These are phyloP conservation scores for Tetracentron sinense DNA, from an alignment of 164 flowering plant genomes.

Conservation along the genomic window DNA sequence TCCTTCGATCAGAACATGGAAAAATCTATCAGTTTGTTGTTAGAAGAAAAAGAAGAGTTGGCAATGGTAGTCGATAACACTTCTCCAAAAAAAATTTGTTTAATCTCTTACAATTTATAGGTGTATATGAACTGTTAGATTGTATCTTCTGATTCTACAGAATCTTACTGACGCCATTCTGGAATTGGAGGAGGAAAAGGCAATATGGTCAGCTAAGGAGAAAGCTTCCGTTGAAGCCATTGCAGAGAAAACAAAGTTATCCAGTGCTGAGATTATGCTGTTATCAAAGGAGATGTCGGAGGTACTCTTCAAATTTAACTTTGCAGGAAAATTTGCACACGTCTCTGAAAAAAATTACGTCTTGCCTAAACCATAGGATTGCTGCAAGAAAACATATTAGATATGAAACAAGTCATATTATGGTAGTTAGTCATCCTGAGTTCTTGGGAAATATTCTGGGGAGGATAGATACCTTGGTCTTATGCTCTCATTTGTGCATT, in stretches of 20 bases:
- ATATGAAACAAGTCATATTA: too few species aligned
- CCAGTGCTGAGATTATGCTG: constrained; percentile 38
- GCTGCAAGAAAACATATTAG: too few species aligned
- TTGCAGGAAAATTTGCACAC: too few species aligned
- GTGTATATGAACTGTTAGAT: constrained; percentile 5
- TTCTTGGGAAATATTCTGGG: too few species aligned
- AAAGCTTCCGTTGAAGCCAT: constrained; percentile 59
- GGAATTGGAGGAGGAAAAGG: constrained; percentile 83
- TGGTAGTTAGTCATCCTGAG: too few species aligned
- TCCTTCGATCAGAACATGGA: constrained; percentile 33
- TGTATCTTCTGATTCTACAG: constrained; percentile 33
- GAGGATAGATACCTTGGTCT: too few species aligned
- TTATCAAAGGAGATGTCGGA: constrained; percentile 46
- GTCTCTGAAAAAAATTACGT: too few species aligned
- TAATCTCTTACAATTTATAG: background rate
- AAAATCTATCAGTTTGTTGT: constrained; percentile 36
- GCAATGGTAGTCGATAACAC: constrained; percentile 58
- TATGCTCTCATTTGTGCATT: too few species aligned
- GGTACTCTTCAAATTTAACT: constrained; percentile 37
- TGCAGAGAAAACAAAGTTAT: constrained; percentile 43
- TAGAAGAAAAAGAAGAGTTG: constrained; percentile 76
- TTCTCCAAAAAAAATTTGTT: background rate
- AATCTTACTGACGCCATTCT: constrained; percentile 79
- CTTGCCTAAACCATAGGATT: too few species aligned
- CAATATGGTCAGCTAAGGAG: constrained; percentile 79